Percentiles rank a stretch among this genome's conserved stretches.
These are phyloP conservation scores for Metschnikowia vanudenii DNA, from an alignment of 805 yeast species.

Conservation along the genomic window DNA sequence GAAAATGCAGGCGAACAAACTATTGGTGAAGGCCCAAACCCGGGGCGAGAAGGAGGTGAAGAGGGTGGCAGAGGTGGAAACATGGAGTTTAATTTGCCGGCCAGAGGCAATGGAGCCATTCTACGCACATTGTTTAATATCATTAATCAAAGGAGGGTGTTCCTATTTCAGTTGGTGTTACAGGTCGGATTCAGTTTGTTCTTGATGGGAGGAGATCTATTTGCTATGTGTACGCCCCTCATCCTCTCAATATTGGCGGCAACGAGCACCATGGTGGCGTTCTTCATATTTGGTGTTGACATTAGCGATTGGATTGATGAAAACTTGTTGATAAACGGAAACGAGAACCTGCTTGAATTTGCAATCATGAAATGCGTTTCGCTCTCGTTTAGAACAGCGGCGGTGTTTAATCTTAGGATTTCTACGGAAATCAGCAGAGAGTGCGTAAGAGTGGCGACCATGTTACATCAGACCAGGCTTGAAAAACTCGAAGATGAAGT, in stretches of 20 bases:
- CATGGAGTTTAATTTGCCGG: neutral
- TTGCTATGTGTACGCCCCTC: slow-evolving; percentile 5
- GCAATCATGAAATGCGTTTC: slow-evolving; percentile 6
- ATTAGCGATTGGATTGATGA: slow-evolving; percentile 17
- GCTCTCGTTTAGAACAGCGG: slow-evolving; percentile 4
- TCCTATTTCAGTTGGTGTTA: slow-evolving; percentile 4
- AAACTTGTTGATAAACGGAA: slow-evolving; percentile 8
- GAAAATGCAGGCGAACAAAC: neutral
- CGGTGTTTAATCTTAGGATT: neutral
- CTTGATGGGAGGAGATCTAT: slow-evolving; percentile 9
- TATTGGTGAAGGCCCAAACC: neutral
- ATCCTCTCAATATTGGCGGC: slow-evolving; percentile 7
- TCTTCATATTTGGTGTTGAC: slow-evolving; percentile 14
- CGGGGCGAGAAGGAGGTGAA: neutral
- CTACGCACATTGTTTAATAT: neutral
- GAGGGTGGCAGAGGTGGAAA: neutral
- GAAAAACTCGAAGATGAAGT: slow-evolving; percentile 6
- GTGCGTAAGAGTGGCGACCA: neutral
- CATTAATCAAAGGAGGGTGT: slow-evolving; percentile 3
- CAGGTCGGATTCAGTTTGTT: slow-evolving; percentile 8
- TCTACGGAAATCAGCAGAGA: neutral
- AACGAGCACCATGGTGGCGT: slow-evolving; percentile 1
- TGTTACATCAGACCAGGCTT: slow-evolving; percentile 10
- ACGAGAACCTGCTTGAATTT: slow-evolving; percentile 10
- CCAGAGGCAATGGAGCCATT: neutral